Percentiles rank a stretch among this genome's conserved stretches.
Evolutionary conservation across 441 rosid genomes (phyloP).

Genomic region (Codiaeum variegatum): DNA sequence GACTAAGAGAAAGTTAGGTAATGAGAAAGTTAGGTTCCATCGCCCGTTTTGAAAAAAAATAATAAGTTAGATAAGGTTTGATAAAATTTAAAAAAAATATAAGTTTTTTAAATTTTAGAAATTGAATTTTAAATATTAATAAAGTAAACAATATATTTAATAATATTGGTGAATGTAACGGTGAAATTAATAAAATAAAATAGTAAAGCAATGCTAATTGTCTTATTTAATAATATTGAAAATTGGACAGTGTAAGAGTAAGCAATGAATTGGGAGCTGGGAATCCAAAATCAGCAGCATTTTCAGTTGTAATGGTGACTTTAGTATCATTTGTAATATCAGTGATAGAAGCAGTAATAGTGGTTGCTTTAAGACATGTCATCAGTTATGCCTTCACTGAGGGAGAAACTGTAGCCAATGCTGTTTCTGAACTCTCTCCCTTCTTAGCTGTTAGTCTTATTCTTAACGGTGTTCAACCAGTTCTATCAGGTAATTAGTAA

Average conservation of each 20-base stretch:
- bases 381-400: constrained; percentile 51
- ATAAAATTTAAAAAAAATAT: too few species aligned
- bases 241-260: constrained; percentile 23
- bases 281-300: constrained; percentile 26
- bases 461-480: constrained; percentile 59
- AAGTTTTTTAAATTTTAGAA: too few species aligned
- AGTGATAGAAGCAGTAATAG: constrained; percentile 30
- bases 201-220: too few species aligned
- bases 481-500: constrained; percentile 51
- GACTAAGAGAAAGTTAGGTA: too few species aligned
- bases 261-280: constrained; percentile 27
- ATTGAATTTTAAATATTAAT: too few species aligned
- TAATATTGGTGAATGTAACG: too few species aligned
- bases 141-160: too few species aligned
- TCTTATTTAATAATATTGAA: too few species aligned
- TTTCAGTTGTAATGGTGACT: constrained; percentile 21
- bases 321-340: constrained; percentile 22
- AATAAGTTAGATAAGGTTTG: too few species aligned
- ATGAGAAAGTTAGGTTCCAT: too few species aligned
- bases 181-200: neutral
- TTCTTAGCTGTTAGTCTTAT: constrained; percentile 40
- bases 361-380: constrained; percentile 39
- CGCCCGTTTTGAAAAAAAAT: too few species aligned
- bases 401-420: constrained; percentile 44
- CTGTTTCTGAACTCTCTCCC: constrained; percentile 49